phyloP scores from a whole-genome alignment of 768 basidiomycete species.

The Leccinum longicurvipes region DNA sequence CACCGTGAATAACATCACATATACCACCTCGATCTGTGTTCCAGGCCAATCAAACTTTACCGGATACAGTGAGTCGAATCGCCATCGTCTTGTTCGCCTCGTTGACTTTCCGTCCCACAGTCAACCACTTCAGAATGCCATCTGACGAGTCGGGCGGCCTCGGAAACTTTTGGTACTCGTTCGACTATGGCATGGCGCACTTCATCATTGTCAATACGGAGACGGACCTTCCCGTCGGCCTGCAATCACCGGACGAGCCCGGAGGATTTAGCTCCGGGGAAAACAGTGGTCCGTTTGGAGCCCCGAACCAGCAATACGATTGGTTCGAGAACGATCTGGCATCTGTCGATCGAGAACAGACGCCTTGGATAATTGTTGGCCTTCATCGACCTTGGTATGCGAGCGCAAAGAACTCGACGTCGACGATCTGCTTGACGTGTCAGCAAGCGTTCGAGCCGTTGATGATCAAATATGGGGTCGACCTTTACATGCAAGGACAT shows the following conservation, averaged over 20 bases:
- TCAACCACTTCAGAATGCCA: constrained; percentile 29
- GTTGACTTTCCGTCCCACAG: constrained; percentile 1
- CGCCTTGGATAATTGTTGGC: constrained; percentile 28
- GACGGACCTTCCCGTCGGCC: constrained; percentile 24
- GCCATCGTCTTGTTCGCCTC: not conserved
- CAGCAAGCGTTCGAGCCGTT: constrained; percentile 29
- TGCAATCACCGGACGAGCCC: constrained; percentile 22
- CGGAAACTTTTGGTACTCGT: constrained; percentile 32
- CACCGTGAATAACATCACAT: constrained; percentile 21
- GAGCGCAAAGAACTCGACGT: constrained; percentile 4
- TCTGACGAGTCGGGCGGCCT: constrained; percentile 23
- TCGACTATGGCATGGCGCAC: constrained; percentile 29
- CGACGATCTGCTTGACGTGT: constrained; percentile 13
- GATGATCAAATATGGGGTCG: constrained; percentile 31
- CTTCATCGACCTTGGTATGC: constrained; percentile 29
- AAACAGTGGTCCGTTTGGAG: constrained; percentile 26
- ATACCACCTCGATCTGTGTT: constrained; percentile 25
- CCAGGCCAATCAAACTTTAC: constrained; percentile 28
- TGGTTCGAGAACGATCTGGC: constrained; percentile 28
- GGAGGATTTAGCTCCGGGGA: constrained; percentile 21
- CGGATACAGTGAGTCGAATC: constrained; percentile 23
- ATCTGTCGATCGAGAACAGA: constrained; percentile 20
- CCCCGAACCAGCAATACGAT: constrained; percentile 26
- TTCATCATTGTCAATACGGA: constrained; percentile 24
- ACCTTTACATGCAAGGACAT: constrained; percentile 30